Evolutionary conservation across 305 asterid species (phyloP), one percentile per base, ranked within the genome.

Genomic region (Solanum chacoense): DNA sequence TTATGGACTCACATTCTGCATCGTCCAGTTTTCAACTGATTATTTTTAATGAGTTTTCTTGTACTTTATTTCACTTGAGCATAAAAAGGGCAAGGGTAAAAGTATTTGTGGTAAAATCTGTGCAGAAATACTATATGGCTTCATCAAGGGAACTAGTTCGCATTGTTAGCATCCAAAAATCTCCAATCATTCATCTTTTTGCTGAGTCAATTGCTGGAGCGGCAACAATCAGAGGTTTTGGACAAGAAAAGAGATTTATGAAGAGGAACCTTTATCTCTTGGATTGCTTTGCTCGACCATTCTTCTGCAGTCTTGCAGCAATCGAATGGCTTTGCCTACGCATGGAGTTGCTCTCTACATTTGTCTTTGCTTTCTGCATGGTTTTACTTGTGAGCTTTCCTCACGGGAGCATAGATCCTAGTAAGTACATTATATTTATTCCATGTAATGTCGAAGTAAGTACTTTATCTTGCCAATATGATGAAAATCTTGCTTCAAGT

Each of bases 61-160:
- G 69, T 80, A 26, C 85, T 80, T 40, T 16, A 42, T 26, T 26
- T 26, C 12, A 40, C 45, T 40, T 42, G 67, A 14, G 69, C 37
- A 42, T 42, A 80, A 28, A 78, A 80, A 40, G 85, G 24, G 36
- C 26, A 26, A 80, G 69, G 69, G 26, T 80, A 34, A 84, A 31
- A 38, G 71, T 87, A 77, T 35, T 40, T 59, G 67, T 59, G 37
- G 40, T 34, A 32, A 77, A 76, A 84, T 85, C 22, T 65, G 83
- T 93, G 94, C 98, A 97, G 99, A 98, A 95, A 93, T 98, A 98
- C 93, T 98, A 98, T 88, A 98, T 98, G 99, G 98, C 99, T 55
- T 98, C 99, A 76, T 98, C 99, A 16, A 95, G 99, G 90, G 99
- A 98, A 92, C 92, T 98, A 86, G 99, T 98, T 67, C 98, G 99